Percentiles rank a stretch among this genome's conserved stretches.
phyloP scores from a whole-genome alignment of 805 yeast species.

The Novakomyces olei region DNA sequence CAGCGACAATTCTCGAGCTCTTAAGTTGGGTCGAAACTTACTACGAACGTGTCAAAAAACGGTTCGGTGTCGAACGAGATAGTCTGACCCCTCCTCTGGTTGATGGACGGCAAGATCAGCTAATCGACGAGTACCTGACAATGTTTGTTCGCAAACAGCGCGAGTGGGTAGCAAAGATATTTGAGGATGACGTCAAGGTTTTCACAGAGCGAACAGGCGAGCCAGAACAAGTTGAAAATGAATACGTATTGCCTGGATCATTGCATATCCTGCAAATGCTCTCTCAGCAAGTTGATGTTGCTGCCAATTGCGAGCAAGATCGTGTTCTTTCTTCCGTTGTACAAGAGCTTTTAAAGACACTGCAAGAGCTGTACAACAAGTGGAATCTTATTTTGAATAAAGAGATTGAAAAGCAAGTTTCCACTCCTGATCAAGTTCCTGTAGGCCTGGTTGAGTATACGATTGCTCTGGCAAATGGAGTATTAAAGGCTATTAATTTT shows the following conservation, averaged over 20 bases:
- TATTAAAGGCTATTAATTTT: conserved; percentile 47
- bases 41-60: conserved; percentile 27
- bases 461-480: conserved; percentile 73
- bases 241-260: conserved; percentile 51
- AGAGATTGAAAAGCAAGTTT: conserved; percentile 26
- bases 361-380: conserved; percentile 36
- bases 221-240: conserved; percentile 50
- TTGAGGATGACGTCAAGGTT: conserved; percentile 38
- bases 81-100: conserved; percentile 35
- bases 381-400: conserved; percentile 31
- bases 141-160: conserved; percentile 50
- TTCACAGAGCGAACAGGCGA: conserved; percentile 46
- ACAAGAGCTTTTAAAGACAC: conserved; percentile 40
- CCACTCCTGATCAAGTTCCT: conserved; percentile 25
- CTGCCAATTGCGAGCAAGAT: conserved; percentile 66
- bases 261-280: conserved; percentile 60
- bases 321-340: conserved; percentile 59
- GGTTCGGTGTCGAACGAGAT: conserved; percentile 28
- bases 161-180: conserved; percentile 67
- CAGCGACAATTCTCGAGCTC: conserved; percentile 48
- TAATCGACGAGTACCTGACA: conserved; percentile 57
- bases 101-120: conserved; percentile 45
- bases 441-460: conserved; percentile 64
- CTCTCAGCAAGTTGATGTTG: conserved; percentile 78
- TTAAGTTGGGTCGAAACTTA: conserved; percentile 57